Evolutionary conservation across 768 basidiomycete species (phyloP), one percentile per base, ranked within the genome.

Genomic region (Gautieria morchelliformis): DNA sequence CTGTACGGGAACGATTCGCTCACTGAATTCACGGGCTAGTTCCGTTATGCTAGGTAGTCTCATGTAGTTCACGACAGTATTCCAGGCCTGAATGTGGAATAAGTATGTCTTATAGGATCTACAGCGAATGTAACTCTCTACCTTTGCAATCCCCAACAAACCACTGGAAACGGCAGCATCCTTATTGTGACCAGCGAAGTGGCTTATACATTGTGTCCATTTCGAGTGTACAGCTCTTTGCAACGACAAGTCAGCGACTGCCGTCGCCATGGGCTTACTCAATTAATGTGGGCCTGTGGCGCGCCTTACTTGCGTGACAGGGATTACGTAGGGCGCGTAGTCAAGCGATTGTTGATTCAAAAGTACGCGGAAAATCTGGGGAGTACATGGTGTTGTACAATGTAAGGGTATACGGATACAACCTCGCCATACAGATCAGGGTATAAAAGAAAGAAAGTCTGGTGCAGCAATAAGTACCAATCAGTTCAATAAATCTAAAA

Each of bases 61-160:
- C 56, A 57, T 57, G 24, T 49, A 57, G 15, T 47, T 22, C 24
- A 49, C 35, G 9, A 57, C 56, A 10, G 40, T 39, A 35, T 35
- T 35, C 56, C 56, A 57, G 19, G 47, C 46, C 56, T 57, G 32
- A 17, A 48, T 1, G 32, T 33, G 20, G 20, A 47, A n/a, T 40
- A 39, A 37, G 17, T n/a, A 24, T 20, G 17, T 15, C 9, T 19
- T 35, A 35, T 39, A 57, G 15, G 33, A 45, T 44, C 15, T 17
- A 46, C n/a, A 45, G 19, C 19, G 12, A 9, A 22, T 45, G 27
- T 42, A 27, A 47, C 20, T 45, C 20, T 45, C 5, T 37, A 49
- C 56, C 30, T 57, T 33, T 24, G 37, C 12, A 15, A 32, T 30
- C 17, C 48, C 56, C 20, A 37, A 17, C 20, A 57, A 19, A 20